phyloP scores from a whole-genome alignment of 2,329 filamentous ascomycete genomes.

The Fusarium heterosporum region DNA sequence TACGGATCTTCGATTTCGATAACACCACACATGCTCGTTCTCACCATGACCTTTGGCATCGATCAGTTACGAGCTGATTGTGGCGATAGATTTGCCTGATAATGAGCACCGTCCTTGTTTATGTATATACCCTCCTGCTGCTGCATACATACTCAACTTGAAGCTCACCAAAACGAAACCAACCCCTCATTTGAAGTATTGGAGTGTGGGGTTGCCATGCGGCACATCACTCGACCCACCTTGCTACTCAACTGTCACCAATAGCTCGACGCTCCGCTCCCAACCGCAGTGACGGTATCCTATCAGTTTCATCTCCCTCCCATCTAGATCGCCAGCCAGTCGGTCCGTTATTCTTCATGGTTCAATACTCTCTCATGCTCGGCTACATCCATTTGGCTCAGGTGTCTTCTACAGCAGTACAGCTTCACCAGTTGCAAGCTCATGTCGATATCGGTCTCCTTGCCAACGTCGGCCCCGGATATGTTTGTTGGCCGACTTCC shows the following conservation, averaged over 20 bases:
- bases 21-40: neutral
- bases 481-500: neutral
- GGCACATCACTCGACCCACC: conserved; percentile 39
- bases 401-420: neutral
- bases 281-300: conserved; percentile 48
- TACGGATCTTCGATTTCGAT: neutral
- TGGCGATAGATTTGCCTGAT: neutral
- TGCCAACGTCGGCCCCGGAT: conserved; percentile 6
- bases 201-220: conserved; percentile 47
- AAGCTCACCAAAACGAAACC: conserved; percentile 11
- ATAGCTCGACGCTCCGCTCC: conserved; percentile 39
- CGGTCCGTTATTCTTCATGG: conserved; percentile 45
- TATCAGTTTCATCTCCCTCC: conserved; percentile 44
- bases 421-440: conserved; percentile 1
- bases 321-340: conserved; percentile 40
- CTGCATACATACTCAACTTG: neutral
- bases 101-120: neutral
- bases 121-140: neutral
- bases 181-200: conserved; percentile 36
- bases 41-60: neutral
- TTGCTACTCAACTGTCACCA: conserved; percentile 34
- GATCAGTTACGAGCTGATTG: neutral
- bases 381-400: conserved; percentile 3
- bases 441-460: conserved; percentile 7
- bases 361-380: neutral